Percentiles rank a stretch among this genome's conserved stretches.
Conservation (phyloP, 306 rosid genomes). For the Citrullus colocynthis region DNA sequence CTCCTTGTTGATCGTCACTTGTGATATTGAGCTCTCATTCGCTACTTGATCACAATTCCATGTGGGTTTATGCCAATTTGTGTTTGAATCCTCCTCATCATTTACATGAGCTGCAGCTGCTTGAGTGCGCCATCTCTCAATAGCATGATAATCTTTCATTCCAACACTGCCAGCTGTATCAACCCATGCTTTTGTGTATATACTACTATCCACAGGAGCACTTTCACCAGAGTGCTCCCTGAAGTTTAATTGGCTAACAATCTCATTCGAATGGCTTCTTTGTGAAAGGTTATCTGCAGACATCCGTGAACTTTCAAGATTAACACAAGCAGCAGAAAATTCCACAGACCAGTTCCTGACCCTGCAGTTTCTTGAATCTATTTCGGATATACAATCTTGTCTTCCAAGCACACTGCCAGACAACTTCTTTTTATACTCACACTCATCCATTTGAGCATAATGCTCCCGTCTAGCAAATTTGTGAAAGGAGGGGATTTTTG, state of each 20-base stretch:
- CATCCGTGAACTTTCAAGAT: slow-evolving; percentile 63
- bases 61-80: slow-evolving; percentile 51
- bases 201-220: slow-evolving; percentile 74
- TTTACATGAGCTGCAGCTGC: slow-evolving; percentile 79
- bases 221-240: slow-evolving; percentile 98
- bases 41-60: slow-evolving; percentile 61
- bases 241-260: slow-evolving; percentile 63
- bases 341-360: slow-evolving; percentile 98
- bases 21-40: slow-evolving; percentile 88
- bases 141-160: slow-evolving; percentile 77
- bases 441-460: slow-evolving; percentile 62
- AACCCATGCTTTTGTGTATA: slow-evolving; percentile 97
- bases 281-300: slow-evolving; percentile 80
- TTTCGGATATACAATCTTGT: slow-evolving; percentile 93
- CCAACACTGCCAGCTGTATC: slow-evolving; percentile 79
- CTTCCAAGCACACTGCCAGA: slow-evolving; percentile 77
- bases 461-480: slow-evolving; percentile 88
- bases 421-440: slow-evolving; percentile 63
- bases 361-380: slow-evolving; percentile 90
- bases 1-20: slow-evolving; percentile 81
- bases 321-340: slow-evolving; percentile 83
- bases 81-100: slow-evolving; percentile 93
- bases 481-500: slow-evolving; percentile 95
- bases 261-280: slow-evolving; percentile 90
- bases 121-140: slow-evolving; percentile 99